Evolutionary conservation across 1,139 yeast genomes (phyloP), one percentile per base, ranked within the genome.

Genomic region (Hanseniaspora uvarum): DNA sequence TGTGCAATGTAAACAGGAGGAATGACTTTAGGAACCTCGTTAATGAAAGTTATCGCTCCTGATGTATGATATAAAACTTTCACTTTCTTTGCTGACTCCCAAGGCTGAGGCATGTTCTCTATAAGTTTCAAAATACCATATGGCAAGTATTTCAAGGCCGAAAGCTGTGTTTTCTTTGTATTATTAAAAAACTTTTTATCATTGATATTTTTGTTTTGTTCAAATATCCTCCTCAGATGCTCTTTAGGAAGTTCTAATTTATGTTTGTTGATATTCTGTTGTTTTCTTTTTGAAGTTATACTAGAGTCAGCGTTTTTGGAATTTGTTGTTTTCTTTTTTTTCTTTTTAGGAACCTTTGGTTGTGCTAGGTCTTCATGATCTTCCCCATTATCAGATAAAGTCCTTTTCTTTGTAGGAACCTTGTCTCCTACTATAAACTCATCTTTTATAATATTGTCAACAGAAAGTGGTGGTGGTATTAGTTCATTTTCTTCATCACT

Each of bases 41-140:
- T 83, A 24, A 94, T 96, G 73, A 94, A 88, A 0, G 98, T 88
- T 30, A 94, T 85, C 14, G 98, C 97, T 16, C 98, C 98, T 0
- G 94, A 81, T 21, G 79, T 77, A 64, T 92, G 99, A 64, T 92
- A 92, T 45, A 92, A 68, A 8, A 92, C 97, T 57, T 79, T 80
- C 12, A 94, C 98, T 55, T 86, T 94, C 57, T 86, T 85, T 1
- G 77, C 72, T 57, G 79, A 79, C 66, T 94, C 97, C 99, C 99
- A 94, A 0, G 99, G 99, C 65, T 88, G 96, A 0, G 99, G 99
- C 92, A 94, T 92, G 62, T 88, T 89, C 63, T 94, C 98, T 49
- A 94, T 65, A 37, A 94, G 74, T 67, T 94, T 94, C 58, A 88
- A 68, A 1, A 89, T 78, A 0, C 98, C 96, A 69, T 92, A 97